phyloP scores from a whole-genome alignment of 805 yeast genomes.

The Saccharomycopsis lassenensis region DNA sequence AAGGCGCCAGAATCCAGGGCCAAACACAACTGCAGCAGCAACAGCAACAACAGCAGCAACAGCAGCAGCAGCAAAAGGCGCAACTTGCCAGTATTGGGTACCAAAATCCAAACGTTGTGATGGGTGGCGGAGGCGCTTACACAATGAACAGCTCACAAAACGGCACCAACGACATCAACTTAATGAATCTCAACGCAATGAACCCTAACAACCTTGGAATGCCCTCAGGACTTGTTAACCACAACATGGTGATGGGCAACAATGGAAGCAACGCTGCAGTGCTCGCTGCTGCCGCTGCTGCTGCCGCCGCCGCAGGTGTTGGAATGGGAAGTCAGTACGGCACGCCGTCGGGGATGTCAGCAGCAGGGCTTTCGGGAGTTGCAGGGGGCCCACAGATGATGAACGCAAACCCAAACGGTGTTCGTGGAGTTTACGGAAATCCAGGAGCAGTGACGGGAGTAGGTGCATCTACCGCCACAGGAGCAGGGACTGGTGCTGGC shows the following conservation, averaged over 20 bases:
- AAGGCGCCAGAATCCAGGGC: too few relatives aligned
- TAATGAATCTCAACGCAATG: neutral
- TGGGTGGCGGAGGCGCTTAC: neutral
- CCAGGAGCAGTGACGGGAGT: constrained; percentile 18
- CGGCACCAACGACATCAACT: neutral
- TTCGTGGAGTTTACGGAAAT: too few relatives aligned
- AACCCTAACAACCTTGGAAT: neutral
- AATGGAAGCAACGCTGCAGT: too few relatives aligned
- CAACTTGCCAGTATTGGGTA: constrained; percentile 12
- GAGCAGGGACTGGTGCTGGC: constrained; percentile 14
- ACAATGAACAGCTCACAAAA: neutral
- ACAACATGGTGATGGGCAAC: too few relatives aligned
- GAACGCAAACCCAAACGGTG: too few relatives aligned
- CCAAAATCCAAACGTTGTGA: constrained; percentile 1
- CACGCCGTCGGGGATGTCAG: constrained; percentile 20
- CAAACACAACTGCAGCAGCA: constrained; percentile 16
- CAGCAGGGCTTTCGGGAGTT: too few relatives aligned
- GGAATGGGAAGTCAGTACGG: constrained; percentile 1
- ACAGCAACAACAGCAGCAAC: constrained; percentile 16
- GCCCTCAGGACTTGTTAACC: constrained; percentile 4
- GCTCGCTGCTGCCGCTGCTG: neutral
- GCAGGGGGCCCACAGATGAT: too few relatives aligned
- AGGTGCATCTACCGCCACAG: constrained; percentile 17
- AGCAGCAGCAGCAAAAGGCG: constrained; percentile 18
- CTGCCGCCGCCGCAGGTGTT: constrained; percentile 3